These are phyloP conservation scores for Colletotrichum liriopes DNA, from an alignment of 2,329 filamentous ascomycete species.

Conservation along the genomic window DNA sequence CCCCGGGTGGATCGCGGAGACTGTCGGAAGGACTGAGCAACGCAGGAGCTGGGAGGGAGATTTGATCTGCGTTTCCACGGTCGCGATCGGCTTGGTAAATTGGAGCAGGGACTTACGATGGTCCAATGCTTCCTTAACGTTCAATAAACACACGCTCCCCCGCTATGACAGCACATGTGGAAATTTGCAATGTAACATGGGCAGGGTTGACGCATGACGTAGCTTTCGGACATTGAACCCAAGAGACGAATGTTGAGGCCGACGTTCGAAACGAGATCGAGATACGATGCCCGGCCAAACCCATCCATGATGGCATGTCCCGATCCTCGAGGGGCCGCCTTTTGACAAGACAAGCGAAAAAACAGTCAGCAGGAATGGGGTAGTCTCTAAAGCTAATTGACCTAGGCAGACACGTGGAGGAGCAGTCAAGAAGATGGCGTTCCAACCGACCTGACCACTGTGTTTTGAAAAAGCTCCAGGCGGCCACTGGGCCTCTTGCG, in stretches of 20 bases:
- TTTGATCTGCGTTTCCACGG: not conserved
- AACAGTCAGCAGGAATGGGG: not conserved
- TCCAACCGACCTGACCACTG: no score
- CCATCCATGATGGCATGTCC: not conserved
- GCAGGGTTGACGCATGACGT: slow-evolving; percentile 29
- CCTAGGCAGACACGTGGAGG: not conserved
- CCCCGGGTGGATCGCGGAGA: slow-evolving; percentile 1
- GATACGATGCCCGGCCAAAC: not conserved
- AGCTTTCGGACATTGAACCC: slow-evolving; percentile 14
- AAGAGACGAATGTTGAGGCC: not conserved
- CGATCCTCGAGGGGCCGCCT: not conserved
- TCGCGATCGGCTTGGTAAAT: slow-evolving; percentile 1
- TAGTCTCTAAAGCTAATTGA: not conserved
- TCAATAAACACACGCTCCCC: slow-evolving; percentile 14
- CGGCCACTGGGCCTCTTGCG: not conserved
- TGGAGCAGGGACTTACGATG: not conserved
- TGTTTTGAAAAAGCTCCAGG: not conserved
- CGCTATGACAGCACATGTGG: slow-evolving; percentile 40
- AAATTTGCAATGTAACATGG: slow-evolving; percentile 31
- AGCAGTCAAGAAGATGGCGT: not conserved
- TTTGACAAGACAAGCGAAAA: not conserved
- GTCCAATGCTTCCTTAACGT: not conserved
- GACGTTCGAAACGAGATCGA: not conserved
- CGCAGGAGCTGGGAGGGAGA: not conserved
- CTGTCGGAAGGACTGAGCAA: not conserved